Evolutionary conservation across 129 eudicot genomes (phyloP).

Genomic region (Tagetes erecta): DNA sequence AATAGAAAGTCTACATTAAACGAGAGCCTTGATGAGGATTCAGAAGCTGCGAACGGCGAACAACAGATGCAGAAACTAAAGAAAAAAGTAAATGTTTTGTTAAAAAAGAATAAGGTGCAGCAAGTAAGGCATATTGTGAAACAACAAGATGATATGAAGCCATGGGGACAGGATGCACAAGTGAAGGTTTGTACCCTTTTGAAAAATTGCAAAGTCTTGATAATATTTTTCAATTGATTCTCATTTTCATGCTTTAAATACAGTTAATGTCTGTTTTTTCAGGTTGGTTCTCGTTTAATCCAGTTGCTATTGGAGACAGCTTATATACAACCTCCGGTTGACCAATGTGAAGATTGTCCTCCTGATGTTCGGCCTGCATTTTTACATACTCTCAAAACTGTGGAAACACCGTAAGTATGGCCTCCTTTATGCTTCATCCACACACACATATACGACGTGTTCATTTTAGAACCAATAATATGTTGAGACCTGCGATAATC

Average conservation of each 20-base stretch:
- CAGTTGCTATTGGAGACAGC: constrained; percentile 85
- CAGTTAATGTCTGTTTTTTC: constrained; percentile 18
- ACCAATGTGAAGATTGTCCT: constrained; percentile 71
- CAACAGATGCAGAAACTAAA: constrained; percentile 50
- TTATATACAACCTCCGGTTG: constrained; percentile 81
- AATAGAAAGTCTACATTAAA: constrained; percentile 53
- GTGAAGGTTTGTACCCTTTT: constrained; percentile 58
- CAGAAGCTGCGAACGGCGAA: constrained; percentile 42
- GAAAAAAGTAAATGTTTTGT: constrained; percentile 60
- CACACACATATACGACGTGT: no score
- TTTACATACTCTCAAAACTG: constrained; percentile 65
- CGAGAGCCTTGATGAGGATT: constrained; percentile 43
- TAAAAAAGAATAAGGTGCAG: constrained; percentile 66
- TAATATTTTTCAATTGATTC: not conserved
- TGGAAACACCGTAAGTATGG: constrained; percentile 71
- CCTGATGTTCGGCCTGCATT: constrained; percentile 98
- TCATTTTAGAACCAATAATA: no score
- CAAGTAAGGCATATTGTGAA: constrained; percentile 63
- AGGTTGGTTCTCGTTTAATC: constrained; percentile 89
- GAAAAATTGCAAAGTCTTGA: not conserved
- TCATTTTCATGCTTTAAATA: constrained; percentile 5
- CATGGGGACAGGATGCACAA: constrained; percentile 95
- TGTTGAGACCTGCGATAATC: no score
- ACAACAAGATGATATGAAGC: constrained; percentile 59
- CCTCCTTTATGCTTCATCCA: constrained; percentile 3